Evolutionary conservation across 2,329 filamentous ascomycete genomes (phyloP), one percentile per base, ranked within the genome.

Genomic region (Teratosphaeria epicoccoides): DNA sequence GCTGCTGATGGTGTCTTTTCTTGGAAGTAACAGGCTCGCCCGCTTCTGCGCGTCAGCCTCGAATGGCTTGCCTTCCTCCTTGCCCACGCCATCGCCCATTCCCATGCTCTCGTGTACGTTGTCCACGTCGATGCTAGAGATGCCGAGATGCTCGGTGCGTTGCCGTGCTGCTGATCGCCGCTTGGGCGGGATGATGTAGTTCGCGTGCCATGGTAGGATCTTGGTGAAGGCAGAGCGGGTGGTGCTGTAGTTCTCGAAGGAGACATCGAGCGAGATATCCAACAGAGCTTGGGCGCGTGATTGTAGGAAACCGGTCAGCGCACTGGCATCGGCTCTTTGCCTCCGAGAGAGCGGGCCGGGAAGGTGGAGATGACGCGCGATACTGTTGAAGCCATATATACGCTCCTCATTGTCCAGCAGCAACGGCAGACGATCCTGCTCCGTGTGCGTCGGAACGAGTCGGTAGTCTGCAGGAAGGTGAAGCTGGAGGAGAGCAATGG

Each of bases 221-320:
- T 75, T 73, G 58, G 84, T 88, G 71, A 89, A 95, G 33, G 88
- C 84, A 2, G 88, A 87, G 14, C 88, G 82, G 3, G 89, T 95
- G 47, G 78, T 73, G 51, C 82, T 76, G 79, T 93, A 98, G 73
- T 97, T 96, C 57, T 88, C 82, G 52, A 85, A 87, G 26, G 89
- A 93, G 57, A 93, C 85, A 68, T 94, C 97, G 60, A 97, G 83
- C 49, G 84, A 90, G 52, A 96, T 82, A 61, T 94, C 87, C 61
- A 96, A 68, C 54, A 97, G 79, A 26, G 85, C 81, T 47, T 83
- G 81, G n/a, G 85, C 87, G 53, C 84, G 82, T 24, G 83, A 79
- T 65, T 83, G 76, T 59, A 96, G 73, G 69, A 90, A 90, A 56
- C 62, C 61, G 14, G 60, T 52, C 7, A 62, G 47, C 23, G 61